These are phyloP conservation scores for Verticillium zaregamsianum DNA, from an alignment of 2,329 filamentous ascomycete genomes.

Conservation along the genomic window DNA sequence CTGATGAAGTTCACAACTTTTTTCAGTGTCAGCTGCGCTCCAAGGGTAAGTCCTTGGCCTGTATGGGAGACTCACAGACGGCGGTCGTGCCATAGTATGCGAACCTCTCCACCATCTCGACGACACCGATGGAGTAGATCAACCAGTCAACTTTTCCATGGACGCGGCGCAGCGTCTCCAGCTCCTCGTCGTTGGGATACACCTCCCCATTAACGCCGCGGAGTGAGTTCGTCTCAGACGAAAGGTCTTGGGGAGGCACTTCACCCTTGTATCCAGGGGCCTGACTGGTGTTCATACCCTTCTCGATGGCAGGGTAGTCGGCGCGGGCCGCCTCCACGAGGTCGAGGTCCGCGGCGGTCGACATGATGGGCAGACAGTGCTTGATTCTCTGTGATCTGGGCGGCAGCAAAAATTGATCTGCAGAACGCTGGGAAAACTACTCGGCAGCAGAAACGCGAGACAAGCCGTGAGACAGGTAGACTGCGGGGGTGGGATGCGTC, in stretches of 20 bases:
- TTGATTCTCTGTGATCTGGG: background rate
- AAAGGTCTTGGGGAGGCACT: background rate
- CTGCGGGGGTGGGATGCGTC: background rate
- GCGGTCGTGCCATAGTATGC: slow-evolving; percentile 61
- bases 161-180: slow-evolving; percentile 47
- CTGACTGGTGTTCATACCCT: slow-evolving; percentile 4
- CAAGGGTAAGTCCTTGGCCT: background rate
- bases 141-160: slow-evolving; percentile 50
- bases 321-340: slow-evolving; percentile 8
- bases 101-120: slow-evolving; percentile 62
- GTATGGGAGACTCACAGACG: slow-evolving; percentile 48
- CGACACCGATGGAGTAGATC: slow-evolving; percentile 56
- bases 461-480: background rate
- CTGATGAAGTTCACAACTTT: slow-evolving; percentile 54
- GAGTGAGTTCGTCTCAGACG: background rate
- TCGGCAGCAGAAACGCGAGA: background rate
- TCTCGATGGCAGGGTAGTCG: slow-evolving; percentile 7
- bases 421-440: background rate
- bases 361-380: slow-evolving; percentile 1
- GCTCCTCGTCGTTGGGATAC: slow-evolving; percentile 50
- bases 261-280: background rate
- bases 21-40: background rate
- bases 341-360: slow-evolving; percentile 7
- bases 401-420: background rate
- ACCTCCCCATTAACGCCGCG: slow-evolving; percentile 21